These are phyloP conservation scores for Lablab purpureus DNA, from an alignment of 306 rosid species.

Conservation along the genomic window DNA sequence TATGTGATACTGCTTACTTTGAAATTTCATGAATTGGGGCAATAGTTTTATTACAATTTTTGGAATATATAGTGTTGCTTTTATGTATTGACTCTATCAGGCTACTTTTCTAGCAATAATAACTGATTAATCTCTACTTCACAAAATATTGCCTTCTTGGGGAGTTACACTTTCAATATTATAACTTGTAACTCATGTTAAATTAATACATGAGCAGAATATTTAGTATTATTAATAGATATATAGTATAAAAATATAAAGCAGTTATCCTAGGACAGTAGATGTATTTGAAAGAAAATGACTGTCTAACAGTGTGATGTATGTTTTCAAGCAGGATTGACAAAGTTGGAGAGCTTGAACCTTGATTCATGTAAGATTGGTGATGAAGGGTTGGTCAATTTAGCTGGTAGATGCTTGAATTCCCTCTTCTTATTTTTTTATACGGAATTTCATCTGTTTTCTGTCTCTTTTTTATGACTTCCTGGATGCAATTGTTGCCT, in stretches of 20 bases:
- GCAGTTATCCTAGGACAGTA: conserved; percentile 24
- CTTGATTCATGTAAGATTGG: conserved; percentile 88
- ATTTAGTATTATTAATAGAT: neutral
- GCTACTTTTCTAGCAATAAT: conserved; percentile 26
- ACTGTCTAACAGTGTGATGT: conserved; percentile 29
- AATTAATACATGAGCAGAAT: neutral
- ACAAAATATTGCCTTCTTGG: conserved; percentile 8
- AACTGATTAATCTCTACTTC: neutral
- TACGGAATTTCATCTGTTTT: no score
- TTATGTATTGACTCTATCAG: neutral
- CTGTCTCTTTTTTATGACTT: conserved; percentile 13
- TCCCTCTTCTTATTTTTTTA: neutral
- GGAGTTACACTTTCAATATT: conserved; percentile 12
- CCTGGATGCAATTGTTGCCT: conserved; percentile 22
- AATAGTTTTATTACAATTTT: neutral
- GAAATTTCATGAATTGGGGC: no score
- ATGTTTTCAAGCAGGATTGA: conserved; percentile 64
- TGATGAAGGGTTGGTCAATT: conserved; percentile 80
- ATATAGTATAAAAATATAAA: neutral
- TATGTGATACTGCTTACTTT: no score
- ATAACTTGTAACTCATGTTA: neutral
- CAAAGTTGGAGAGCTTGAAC: conserved; percentile 86
- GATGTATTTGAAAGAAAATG: conserved; percentile 8
- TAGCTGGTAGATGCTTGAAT: conserved; percentile 67
- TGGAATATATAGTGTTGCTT: neutral